Conservation (phyloP, 2,329 filamentous ascomycete species). For the Neurospora sp. region DNA sequence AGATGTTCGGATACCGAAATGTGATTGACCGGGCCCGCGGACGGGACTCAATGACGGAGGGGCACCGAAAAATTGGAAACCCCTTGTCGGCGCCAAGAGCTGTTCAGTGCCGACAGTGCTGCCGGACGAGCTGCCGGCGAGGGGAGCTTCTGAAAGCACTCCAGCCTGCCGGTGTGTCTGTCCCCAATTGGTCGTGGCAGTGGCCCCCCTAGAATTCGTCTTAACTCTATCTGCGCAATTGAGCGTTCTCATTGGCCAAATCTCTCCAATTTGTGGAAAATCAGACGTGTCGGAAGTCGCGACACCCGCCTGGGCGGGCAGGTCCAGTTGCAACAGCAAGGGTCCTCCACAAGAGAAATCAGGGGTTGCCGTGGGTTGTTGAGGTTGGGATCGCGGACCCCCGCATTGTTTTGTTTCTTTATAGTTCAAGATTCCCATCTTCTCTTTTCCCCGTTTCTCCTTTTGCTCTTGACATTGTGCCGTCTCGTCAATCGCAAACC, state of each 20-base stretch:
- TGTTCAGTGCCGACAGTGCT: background rate
- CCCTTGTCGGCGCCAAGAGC: background rate
- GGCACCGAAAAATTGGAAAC: background rate
- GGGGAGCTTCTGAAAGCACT: background rate
- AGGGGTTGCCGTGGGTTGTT: background rate
- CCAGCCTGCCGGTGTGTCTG: background rate
- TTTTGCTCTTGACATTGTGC: background rate
- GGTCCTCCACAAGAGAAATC: background rate
- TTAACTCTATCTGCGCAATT: background rate
- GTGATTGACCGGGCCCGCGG: background rate
- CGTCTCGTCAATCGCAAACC: background rate
- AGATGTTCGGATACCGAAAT: background rate
- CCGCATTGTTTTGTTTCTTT: background rate
- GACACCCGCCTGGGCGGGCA: background rate
- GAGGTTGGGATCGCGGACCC: background rate
- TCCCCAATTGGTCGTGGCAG: background rate
- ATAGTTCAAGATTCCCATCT: conserved; percentile 1
- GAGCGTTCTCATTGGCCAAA: background rate
- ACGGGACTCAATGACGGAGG: background rate
- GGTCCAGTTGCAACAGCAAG: background rate
- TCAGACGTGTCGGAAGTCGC: background rate
- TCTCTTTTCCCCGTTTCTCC: background rate
- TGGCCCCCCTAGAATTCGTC: background rate
- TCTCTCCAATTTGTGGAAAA: background rate
- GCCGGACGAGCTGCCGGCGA: background rate